Percentiles rank a stretch among this genome's conserved stretches.
Evolutionary conservation across 2,329 filamentous ascomycete species (phyloP).

Genomic region (Emmonsia crescens): DNA sequence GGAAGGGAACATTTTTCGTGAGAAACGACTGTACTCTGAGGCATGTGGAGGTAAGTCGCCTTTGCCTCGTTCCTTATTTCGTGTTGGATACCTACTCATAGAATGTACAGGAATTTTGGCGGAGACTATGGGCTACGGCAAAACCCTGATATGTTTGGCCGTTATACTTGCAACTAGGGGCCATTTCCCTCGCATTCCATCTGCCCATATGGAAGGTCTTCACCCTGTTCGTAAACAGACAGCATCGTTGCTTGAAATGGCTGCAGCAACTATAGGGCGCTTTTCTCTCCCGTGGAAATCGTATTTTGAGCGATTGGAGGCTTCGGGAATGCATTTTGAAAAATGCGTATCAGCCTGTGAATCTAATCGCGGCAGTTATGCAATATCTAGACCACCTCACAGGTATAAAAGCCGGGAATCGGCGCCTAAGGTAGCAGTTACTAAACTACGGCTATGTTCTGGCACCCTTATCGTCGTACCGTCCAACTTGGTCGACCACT

Average conservation of each 20-base stretch:
- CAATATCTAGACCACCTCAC: constrained; percentile 37
- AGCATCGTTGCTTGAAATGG: constrained; percentile 63
- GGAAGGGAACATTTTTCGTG: constrained; percentile 49
- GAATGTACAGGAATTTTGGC: constrained; percentile 30
- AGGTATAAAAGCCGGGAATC: constrained; percentile 33
- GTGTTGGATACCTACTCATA: constrained; percentile 4
- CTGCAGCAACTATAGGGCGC: constrained; percentile 56
- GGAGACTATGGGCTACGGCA: constrained; percentile 52
- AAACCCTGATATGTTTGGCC: constrained; percentile 76
- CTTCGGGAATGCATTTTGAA: constrained; percentile 41
- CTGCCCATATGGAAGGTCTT: constrained; percentile 43
- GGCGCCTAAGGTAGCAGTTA: constrained; percentile 14
- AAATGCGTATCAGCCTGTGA: constrained; percentile 47
- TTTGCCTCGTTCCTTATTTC: background rate
- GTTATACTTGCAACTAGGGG: constrained; percentile 65
- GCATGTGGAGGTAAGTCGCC: constrained; percentile 53
- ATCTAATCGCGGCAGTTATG: constrained; percentile 50
- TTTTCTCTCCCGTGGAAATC: constrained; percentile 59
- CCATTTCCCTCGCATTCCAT: constrained; percentile 55
- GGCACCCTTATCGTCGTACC: constrained; percentile 72
- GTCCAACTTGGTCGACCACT: constrained; percentile 72
- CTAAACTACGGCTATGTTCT: constrained; percentile 20
- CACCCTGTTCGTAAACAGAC: constrained; percentile 36
- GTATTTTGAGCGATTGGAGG: constrained; percentile 46
- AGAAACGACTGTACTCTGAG: constrained; percentile 63